These are phyloP conservation scores for Calonectria leucothoes DNA, from an alignment of 2,329 filamentous ascomycete genomes.

Conservation along the genomic window DNA sequence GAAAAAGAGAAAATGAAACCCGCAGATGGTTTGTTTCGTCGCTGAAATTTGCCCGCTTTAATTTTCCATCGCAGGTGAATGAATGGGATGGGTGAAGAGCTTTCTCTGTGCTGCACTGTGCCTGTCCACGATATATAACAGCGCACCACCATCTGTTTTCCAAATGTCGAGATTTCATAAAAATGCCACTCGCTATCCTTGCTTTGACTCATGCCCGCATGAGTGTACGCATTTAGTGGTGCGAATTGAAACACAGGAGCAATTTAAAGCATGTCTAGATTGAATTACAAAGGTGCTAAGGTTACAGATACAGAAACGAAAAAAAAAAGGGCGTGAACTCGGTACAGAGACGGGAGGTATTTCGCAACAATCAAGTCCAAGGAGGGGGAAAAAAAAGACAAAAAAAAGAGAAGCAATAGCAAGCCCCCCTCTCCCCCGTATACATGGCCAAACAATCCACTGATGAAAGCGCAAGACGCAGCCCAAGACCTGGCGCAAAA, in stretches of 20 bases:
- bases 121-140: too few species aligned
- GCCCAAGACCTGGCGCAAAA: background rate
- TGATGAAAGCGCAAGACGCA: conserved; percentile 6
- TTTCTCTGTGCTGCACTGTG: background rate
- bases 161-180: too few species aligned
- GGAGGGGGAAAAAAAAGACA: background rate
- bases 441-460: conserved; percentile 24
- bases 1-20: conserved; percentile 1
- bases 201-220: too few species aligned
- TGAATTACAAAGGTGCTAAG: conserved; percentile 33
- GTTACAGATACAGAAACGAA: conserved; percentile 29
- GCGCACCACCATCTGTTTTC: too few species aligned
- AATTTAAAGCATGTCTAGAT: conserved; percentile 8
- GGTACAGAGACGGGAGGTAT: conserved; percentile 18
- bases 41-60: background rate
- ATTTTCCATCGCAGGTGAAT: too few species aligned
- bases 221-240: background rate
- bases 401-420: conserved; percentile 25
- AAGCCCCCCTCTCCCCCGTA: conserved; percentile 14
- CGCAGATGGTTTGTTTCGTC: background rate
- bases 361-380: conserved; percentile 32
- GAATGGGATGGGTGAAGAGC: background rate
- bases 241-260: background rate
- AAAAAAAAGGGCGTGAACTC: background rate
- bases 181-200: too few species aligned